These are phyloP conservation scores for Penicillium sp. DNA, from an alignment of 2,329 filamentous ascomycete genomes.

Conservation along the genomic window DNA sequence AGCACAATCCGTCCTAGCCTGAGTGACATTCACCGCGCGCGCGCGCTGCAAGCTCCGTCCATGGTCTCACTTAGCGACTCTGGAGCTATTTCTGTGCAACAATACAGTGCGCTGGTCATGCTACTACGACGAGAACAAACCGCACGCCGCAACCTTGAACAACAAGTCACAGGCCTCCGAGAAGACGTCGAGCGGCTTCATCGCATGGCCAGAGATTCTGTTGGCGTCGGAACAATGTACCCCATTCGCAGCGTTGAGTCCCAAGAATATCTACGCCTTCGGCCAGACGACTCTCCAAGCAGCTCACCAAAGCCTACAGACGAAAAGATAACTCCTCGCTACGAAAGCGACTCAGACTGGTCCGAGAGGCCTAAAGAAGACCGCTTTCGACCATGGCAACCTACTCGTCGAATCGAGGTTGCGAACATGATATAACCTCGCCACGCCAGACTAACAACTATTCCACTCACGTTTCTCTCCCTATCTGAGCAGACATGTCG, in stretches of 20 bases:
- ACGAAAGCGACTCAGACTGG: slow-evolving; percentile 35
- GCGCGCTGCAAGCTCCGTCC: slow-evolving; percentile 33
- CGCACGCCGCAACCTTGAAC: slow-evolving; percentile 51
- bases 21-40: slow-evolving; percentile 34
- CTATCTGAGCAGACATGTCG: background rate
- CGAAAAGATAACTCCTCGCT: slow-evolving; percentile 23
- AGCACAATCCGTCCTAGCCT: slow-evolving; percentile 41
- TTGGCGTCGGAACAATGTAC: slow-evolving; percentile 39
- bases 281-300: slow-evolving; percentile 29
- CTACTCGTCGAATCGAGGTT: slow-evolving; percentile 31
- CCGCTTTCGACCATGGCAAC: slow-evolving; percentile 33
- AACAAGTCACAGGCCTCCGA: slow-evolving; percentile 48
- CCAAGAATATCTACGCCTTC: slow-evolving; percentile 36
- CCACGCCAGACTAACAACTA: background rate
- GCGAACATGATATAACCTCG: slow-evolving; percentile 36
- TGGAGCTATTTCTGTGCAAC: slow-evolving; percentile 48
- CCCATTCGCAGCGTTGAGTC: slow-evolving; percentile 39
- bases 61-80: slow-evolving; percentile 39
- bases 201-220: slow-evolving; percentile 35
- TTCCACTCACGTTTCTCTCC: background rate
- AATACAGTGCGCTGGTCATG: slow-evolving; percentile 53
- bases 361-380: slow-evolving; percentile 28
- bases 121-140: slow-evolving; percentile 53
- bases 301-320: slow-evolving; percentile 22
- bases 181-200: slow-evolving; percentile 46